Conservation (phyloP, 1,284 basidiomycete genomes). For the Crocinoboletus sp. region DNA sequence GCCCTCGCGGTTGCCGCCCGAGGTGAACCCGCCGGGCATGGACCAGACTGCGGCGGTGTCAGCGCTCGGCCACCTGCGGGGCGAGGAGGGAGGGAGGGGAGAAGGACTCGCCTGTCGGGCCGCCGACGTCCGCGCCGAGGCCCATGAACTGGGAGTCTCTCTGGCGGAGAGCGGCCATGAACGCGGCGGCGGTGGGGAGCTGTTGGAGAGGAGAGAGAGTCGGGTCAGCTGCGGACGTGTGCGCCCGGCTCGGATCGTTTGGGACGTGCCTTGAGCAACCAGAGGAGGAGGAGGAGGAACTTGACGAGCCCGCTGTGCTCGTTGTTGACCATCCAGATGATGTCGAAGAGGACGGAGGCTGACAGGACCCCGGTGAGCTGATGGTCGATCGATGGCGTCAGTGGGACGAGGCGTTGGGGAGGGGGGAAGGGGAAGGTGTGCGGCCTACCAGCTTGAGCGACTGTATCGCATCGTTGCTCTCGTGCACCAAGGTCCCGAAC, state of each 20-base stretch:
- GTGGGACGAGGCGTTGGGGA: too few species aligned
- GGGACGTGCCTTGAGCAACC: constrained; percentile 58
- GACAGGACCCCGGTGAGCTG: constrained; percentile 66
- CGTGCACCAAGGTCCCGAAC: constrained; percentile 68
- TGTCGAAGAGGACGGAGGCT: constrained; percentile 58
- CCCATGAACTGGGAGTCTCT: constrained; percentile 59
- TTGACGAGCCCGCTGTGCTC: constrained; percentile 52
- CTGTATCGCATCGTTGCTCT: constrained; percentile 57
- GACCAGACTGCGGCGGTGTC: constrained; percentile 61
- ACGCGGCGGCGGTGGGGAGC: constrained; percentile 60
- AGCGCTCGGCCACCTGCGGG: background rate
- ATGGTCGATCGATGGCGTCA: too few species aligned
- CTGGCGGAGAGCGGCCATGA: constrained; percentile 52
- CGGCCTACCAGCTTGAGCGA: constrained; percentile 56
- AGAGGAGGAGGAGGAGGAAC: constrained; percentile 53
- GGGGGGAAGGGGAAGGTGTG: background rate
- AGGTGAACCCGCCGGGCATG: constrained; percentile 78
- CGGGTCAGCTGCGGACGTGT: too few species aligned
- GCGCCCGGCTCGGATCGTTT: too few species aligned
- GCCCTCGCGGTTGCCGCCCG: too few species aligned
- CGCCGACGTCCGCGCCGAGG: constrained; percentile 52
- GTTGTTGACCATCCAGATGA: constrained; percentile 63
- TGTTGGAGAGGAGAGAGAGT: constrained; percentile 19
- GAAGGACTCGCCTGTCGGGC: constrained; percentile 53
- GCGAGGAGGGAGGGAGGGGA: background rate